Conservation (phyloP, 257 asterid genomes). For the Solanum neorickii region DNA sequence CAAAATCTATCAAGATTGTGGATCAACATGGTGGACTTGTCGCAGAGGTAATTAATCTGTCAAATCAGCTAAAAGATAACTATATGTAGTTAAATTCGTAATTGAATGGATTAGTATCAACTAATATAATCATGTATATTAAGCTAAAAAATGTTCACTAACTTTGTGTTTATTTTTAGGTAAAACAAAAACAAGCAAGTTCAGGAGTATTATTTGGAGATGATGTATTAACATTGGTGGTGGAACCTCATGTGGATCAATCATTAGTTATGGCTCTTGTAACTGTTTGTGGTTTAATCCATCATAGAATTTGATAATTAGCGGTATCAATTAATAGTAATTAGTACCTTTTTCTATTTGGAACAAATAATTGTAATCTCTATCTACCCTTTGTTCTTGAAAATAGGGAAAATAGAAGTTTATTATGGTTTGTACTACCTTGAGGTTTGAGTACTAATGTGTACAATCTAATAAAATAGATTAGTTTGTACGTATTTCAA, state of each 20-base stretch:
- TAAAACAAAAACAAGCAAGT: slow-evolving; percentile 29
- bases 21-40: slow-evolving; percentile 13
- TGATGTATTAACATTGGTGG: slow-evolving; percentile 45
- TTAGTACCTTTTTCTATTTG: too few species aligned
- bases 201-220: slow-evolving; percentile 39
- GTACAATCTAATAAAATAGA: neutral
- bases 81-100: too few species aligned
- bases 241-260: slow-evolving; percentile 46
- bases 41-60: slow-evolving; percentile 21
- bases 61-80: neutral
- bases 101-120: too few species aligned
- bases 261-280: slow-evolving; percentile 51
- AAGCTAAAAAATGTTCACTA: neutral
- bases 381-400: neutral
- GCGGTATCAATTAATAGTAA: neutral
- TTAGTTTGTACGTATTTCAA: too few species aligned
- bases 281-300: slow-evolving; percentile 41
- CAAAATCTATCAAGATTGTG: slow-evolving; percentile 20
- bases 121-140: too few species aligned
- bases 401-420: neutral
- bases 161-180: slow-evolving; percentile 17
- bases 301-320: slow-evolving; percentile 17
- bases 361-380: neutral
- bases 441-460: neutral
- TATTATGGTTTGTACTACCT: neutral